Evolutionary conservation across 768 basidiomycete genomes (phyloP).

Genomic region (Gymnopilus junonius): DNA sequence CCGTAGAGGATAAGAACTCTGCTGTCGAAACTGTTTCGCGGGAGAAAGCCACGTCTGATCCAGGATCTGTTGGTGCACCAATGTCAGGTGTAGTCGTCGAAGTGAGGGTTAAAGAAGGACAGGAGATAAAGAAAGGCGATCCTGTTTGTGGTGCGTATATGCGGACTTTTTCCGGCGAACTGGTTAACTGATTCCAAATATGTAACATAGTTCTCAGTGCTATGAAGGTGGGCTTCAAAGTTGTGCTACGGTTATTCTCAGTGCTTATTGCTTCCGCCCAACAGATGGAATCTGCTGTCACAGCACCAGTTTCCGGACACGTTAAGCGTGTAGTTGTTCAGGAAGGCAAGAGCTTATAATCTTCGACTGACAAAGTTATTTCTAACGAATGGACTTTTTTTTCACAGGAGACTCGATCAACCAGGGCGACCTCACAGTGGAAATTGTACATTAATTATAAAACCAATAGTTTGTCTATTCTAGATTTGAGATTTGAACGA

Average conservation of each 20-base stretch:
- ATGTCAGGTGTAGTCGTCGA: conserved; percentile 99
- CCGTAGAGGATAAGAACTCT: conserved; percentile 96
- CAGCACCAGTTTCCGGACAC: conserved; percentile 95
- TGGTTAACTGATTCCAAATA: conserved; percentile 25
- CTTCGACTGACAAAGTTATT: not conserved
- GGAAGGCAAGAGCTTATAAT: conserved; percentile 57
- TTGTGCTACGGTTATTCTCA: conserved; percentile 6
- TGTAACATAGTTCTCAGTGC: conserved; percentile 79
- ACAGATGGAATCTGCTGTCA: conserved; percentile 98
- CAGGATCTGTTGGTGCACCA: conserved; percentile 96
- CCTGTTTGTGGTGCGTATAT: conserved; percentile 80
- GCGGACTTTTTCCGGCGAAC: conserved; percentile 9
- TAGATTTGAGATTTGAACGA: not conserved
- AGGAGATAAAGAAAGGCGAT: conserved; percentile 98
- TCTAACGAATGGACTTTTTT: not conserved
- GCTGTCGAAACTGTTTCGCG: conserved; percentile 94
- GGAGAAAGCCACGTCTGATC: conserved; percentile 92
- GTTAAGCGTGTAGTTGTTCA: conserved; percentile 92
- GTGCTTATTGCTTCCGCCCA: conserved; percentile 21
- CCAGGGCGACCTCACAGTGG: conserved; percentile 90
- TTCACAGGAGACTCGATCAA: conserved; percentile 86
- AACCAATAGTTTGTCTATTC: not conserved
- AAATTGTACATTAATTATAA: conserved; percentile 55
- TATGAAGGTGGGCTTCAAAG: conserved; percentile 76
- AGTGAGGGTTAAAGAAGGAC: conserved; percentile 96